A percentile compares a stretch with the other conserved stretches of the same genome.
Evolutionary conservation across 768 basidiomycete genomes (phyloP).

Genomic region (Clitopilus passeckerianus): DNA sequence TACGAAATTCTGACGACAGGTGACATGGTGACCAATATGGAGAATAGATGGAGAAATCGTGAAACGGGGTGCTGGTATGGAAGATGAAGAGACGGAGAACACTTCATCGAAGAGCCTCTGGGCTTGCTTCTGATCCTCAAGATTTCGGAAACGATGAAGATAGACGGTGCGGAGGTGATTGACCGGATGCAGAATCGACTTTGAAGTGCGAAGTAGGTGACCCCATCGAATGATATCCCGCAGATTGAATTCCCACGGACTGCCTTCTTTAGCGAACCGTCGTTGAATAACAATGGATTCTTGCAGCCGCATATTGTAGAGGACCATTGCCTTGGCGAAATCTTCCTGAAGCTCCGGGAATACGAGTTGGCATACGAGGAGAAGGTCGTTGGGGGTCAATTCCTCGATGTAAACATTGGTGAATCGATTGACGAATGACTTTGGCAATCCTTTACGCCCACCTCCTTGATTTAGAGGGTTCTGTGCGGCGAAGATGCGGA

Average conservation of each 20-base stretch:
- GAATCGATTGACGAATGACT: conserved; percentile 96
- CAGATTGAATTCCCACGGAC: conserved; percentile 98
- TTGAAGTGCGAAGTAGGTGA: conserved; percentile 36
- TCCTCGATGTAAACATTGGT: conserved; percentile 96
- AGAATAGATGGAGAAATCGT: conserved; percentile 43
- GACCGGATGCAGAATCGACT: conserved; percentile 40
- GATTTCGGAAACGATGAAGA: conserved; percentile 78
- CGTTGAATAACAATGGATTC: conserved; percentile 59
- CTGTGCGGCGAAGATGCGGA: conserved; percentile 96
- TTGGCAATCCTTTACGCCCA: conserved; percentile 94
- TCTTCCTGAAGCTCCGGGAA: conserved; percentile 56
- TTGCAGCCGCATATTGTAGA: conserved; percentile 71
- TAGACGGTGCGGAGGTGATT: conserved; percentile 72
- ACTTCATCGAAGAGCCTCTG: conserved; percentile 46
- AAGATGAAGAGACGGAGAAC: conserved; percentile 29
- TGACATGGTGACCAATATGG: conserved; percentile 63
- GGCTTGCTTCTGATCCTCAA: conserved; percentile 57
- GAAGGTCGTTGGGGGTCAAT: conserved; percentile 70
- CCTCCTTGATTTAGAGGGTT: conserved; percentile 96
- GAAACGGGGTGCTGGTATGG: conserved; percentile 25
- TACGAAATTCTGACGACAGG: conserved; percentile 28
- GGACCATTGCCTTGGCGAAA: conserved; percentile 69
- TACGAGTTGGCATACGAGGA: conserved; percentile 70
- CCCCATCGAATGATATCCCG: conserved; percentile 93
- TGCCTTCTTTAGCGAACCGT: conserved; percentile 71